Conservation (phyloP, 345 rosid species). For the Corchorus olitorius region DNA sequence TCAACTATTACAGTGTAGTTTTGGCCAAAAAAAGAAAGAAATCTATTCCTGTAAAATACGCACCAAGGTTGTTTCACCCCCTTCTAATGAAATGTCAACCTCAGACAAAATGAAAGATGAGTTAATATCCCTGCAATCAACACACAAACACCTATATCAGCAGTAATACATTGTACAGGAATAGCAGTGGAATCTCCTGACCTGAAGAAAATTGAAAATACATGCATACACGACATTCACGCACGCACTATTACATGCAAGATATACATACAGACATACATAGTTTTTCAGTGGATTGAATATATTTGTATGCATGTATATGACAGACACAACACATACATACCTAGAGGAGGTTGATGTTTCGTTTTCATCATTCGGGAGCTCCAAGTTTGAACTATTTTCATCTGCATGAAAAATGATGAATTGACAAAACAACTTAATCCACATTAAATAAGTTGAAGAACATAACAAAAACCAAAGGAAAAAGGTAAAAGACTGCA, state of each 20-base stretch:
- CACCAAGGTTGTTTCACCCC: slow-evolving; percentile 68
- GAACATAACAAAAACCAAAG: slow-evolving; percentile 14
- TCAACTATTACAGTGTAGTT: not conserved
- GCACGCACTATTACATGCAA: too few relatives aligned
- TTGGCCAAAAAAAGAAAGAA: not conserved
- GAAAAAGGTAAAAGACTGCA: slow-evolving; percentile 30
- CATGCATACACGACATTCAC: not conserved
- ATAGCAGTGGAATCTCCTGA: not conserved
- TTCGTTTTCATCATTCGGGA: slow-evolving; percentile 40
- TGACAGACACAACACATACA: slow-evolving; percentile 7
- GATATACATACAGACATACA: too few relatives aligned
- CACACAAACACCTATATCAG: slow-evolving; percentile 26
- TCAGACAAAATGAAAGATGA: slow-evolving; percentile 67
- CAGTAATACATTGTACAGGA: not conserved
- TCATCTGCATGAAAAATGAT: slow-evolving; percentile 44
- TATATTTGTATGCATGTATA: not conserved
- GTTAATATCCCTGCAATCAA: slow-evolving; percentile 52
- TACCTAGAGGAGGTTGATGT: slow-evolving; percentile 44
- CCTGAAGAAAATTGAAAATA: not conserved
- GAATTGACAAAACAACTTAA: slow-evolving; percentile 4
- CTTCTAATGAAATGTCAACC: slow-evolving; percentile 60
- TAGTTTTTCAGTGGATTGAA: too few relatives aligned
- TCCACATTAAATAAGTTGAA: slow-evolving; percentile 3
- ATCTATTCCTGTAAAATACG: slow-evolving; percentile 36
- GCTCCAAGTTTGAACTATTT: slow-evolving; percentile 45